Percentiles rank a stretch among this genome's conserved stretches.
Evolutionary conservation across 202 grass and related monocot genomes (phyloP).

Genomic region (Schoenoplectus triqueter): DNA sequence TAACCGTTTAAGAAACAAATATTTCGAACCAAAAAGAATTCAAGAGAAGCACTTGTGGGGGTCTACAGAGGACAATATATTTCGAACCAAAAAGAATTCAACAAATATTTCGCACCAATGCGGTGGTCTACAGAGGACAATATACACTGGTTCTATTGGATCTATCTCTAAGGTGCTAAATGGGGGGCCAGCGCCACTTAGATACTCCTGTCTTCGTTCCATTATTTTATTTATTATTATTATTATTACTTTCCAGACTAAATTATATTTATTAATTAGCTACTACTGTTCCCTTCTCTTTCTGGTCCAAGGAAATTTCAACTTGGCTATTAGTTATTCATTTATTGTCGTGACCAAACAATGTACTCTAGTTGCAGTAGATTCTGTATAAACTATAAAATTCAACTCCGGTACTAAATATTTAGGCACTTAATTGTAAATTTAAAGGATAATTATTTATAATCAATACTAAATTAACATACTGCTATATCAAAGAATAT

Average conservation of each 20-base stretch:
- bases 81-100: not conserved
- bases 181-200: conserved; percentile 12
- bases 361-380: not conserved
- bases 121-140: not conserved
- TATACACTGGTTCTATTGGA: not conserved
- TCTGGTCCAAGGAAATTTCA: not conserved
- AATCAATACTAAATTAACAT: not conserved
- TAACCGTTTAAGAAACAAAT: not conserved
- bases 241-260: not conserved
- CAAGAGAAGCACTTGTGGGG: not conserved
- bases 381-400: not conserved
- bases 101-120: not conserved
- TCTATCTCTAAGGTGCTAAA: not conserved
- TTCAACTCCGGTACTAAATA: too few relatives aligned
- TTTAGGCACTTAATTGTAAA: too few relatives aligned
- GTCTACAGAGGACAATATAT: not conserved
- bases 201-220: conserved; percentile 16
- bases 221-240: not conserved
- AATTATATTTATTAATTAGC: not conserved
- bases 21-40: not conserved
- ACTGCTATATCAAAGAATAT: not conserved
- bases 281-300: not conserved
- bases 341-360: conserved; percentile 4
- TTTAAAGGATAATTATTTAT: not conserved
- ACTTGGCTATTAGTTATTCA: not conserved